Evolutionary conservation across 768 basidiomycete species (phyloP).

Genomic region (Leccinum rimulosum): DNA sequence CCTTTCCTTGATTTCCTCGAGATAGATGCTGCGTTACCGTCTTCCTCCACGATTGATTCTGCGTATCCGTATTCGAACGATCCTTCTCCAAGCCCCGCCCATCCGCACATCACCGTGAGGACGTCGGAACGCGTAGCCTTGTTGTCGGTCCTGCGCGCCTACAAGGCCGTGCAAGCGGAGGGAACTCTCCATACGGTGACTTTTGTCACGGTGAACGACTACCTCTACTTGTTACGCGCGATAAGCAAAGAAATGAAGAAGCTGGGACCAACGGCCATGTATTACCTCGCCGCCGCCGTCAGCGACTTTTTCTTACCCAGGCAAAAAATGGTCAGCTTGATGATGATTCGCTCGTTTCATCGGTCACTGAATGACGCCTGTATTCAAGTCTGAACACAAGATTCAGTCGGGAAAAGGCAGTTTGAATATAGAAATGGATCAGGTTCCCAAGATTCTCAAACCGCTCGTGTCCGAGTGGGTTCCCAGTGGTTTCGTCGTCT

Average conservation of each 20-base stretch:
- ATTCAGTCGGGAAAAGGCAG: conserved; percentile 97
- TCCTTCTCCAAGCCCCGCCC: conserved; percentile 15
- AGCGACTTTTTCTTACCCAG: conserved; percentile 96
- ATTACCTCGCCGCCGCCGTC: conserved; percentile 96
- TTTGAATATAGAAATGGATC: conserved; percentile 95
- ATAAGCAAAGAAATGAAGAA: conserved; percentile 75
- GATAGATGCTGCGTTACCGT: conserved; percentile 39
- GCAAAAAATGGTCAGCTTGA: conserved; percentile 76
- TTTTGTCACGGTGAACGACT: conserved; percentile 95
- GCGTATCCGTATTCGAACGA: conserved; percentile 32
- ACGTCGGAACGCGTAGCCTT: conserved; percentile 63
- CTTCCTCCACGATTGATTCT: conserved; percentile 19
- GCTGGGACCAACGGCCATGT: conserved; percentile 74
- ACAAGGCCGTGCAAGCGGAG: conserved; percentile 74
- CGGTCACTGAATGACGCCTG: not conserved
- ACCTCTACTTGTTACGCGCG: conserved; percentile 86
- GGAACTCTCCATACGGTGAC: conserved; percentile 81
- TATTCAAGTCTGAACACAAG: conserved; percentile 86
- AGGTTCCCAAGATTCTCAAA: conserved; percentile 94
- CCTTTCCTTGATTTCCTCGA: conserved; percentile 96
- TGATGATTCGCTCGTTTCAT: not conserved
- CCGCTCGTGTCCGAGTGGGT: conserved; percentile 95
- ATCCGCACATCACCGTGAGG: conserved; percentile 62
- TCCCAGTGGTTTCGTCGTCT: conserved; percentile 86
- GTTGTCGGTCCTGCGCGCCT: conserved; percentile 68